A percentile compares a stretch with the other conserved stretches of the same genome.
Conservation (phyloP, 345 rosid species). For the Ceriops decandra region DNA sequence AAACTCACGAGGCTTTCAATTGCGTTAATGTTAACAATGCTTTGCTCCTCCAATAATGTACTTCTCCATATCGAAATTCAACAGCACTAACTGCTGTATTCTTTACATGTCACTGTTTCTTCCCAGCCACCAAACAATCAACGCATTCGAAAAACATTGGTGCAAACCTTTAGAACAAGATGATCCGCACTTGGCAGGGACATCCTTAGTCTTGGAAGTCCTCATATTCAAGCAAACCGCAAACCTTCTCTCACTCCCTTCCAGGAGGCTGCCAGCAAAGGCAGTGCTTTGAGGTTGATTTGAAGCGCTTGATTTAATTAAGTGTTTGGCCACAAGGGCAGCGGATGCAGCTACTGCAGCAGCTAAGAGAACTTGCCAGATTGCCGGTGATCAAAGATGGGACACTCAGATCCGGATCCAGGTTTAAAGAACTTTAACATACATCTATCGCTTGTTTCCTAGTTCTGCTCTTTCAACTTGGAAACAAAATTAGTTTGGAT, state of each 20-base stretch:
- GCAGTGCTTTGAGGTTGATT: background rate
- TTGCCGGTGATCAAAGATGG: conserved; percentile 11
- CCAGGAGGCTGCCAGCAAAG: background rate
- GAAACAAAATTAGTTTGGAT: background rate
- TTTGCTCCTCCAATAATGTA: no score
- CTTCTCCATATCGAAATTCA: background rate
- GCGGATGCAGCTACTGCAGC: conserved; percentile 80
- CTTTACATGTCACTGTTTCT: background rate
- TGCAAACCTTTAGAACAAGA: conserved; percentile 42
- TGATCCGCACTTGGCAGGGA: conserved; percentile 37
- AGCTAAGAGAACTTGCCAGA: conserved; percentile 79
- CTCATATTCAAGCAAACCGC: conserved; percentile 53
- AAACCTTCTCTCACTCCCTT: conserved; percentile 29
- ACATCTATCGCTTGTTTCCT: conserved; percentile 16
- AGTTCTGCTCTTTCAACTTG: background rate
- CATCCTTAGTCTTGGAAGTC: conserved; percentile 35
- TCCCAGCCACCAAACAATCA: no score
- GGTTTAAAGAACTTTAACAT: background rate
- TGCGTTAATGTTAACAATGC: no score
- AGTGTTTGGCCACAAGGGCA: conserved; percentile 53
- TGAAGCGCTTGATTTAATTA: conserved; percentile 19
- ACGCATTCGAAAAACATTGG: no score
- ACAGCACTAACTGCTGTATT: background rate
- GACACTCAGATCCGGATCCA: no score
- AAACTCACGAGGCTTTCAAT: no score